Conservation (phyloP, 2,329 filamentous ascomycete genomes). For the Xenosphaeropsis pyriputrescens region DNA sequence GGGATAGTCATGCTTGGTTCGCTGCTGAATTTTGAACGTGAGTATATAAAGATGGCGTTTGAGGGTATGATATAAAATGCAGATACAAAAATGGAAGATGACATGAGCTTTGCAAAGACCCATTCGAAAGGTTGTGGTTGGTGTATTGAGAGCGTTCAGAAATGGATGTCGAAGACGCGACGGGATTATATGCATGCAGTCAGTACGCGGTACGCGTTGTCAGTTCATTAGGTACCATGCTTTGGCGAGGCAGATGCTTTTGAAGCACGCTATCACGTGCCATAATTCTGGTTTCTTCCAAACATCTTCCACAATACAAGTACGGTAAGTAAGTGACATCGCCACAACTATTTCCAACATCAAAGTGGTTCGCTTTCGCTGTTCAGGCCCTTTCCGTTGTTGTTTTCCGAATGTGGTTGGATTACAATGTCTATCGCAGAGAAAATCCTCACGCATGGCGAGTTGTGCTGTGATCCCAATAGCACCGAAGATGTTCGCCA, state of each 20-base stretch:
- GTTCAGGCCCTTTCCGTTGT: too few species aligned
- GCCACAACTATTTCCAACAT: too few species aligned
- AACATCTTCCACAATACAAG: too few species aligned
- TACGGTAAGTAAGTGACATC: too few species aligned
- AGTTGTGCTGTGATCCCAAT: slow-evolving; percentile 14
- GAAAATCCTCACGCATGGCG: slow-evolving; percentile 12
- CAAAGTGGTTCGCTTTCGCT: too few species aligned
- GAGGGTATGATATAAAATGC: too few species aligned
- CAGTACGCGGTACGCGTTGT: too few species aligned
- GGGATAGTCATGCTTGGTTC: slow-evolving; percentile 8
- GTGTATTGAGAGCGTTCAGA: slow-evolving; percentile 1
- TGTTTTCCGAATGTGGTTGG: too few species aligned
- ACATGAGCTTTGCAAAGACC: slow-evolving; percentile 9
- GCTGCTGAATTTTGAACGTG: slow-evolving; percentile 10
- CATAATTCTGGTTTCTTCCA: too few species aligned
- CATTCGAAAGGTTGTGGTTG: slow-evolving; percentile 10
- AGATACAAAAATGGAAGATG: background rate
- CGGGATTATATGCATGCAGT: background rate
- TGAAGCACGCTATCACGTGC: too few species aligned
- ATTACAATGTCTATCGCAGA: slow-evolving; percentile 10
- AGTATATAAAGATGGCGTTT: slow-evolving; percentile 1
- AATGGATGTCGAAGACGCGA: slow-evolving; percentile 3
- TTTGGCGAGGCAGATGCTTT: too few species aligned
- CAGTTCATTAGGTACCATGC: too few species aligned
- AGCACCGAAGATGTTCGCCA: slow-evolving; percentile 6